Base-by-base conservation (phyloP, 208 protist genomes). In the Acanthamoeba triangularis region DNA sequence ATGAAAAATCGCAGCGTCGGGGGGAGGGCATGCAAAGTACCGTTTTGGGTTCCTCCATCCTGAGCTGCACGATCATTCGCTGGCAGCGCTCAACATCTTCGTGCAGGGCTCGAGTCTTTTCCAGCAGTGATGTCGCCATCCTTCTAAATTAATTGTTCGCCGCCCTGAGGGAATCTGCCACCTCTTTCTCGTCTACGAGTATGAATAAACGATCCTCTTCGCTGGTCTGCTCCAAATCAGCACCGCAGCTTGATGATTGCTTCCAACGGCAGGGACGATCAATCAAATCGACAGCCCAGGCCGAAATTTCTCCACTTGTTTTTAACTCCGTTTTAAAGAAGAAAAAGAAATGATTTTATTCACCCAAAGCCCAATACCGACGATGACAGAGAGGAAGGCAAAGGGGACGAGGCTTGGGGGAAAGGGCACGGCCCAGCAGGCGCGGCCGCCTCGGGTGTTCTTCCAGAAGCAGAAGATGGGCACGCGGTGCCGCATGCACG, bases 381-480 rank as follows among this genome's bases (percentile, higher is more conserved):
- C 2, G 23, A 2, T 1, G 61, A 67, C 1, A 5, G 61, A 67
- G 25, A 1, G 28, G 20, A 30, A 23, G 30, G 65, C 28, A 1
- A 37, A 41, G 61, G n/a, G 10, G 61, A 25, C 11, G 28, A 1
- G 13, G 28, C 61, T 33, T 0, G 20, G 28, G 0, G 0, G 4
- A 47, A 47, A 47, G 44, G 44, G 44, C 3, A 47, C 6, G 44
- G 5, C 4, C 25, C 20, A 33, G 61, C 61, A 69, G 28, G 1
- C 28, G 20, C 30, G 41, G 54, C 41, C 14, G 18, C 54, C 54
- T 59, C 54, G 20, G 25, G 44, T 56, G 10, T 85, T 85, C 76
- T 85, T 85, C 37, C 76, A 85, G 76, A 85, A 85, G 47, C 76
- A 85, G 76, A 85, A 85, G 76, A 10, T 54, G 25, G 76, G 47